phyloP scores from a whole-genome alignment of 306 rosid species.

The Castanea sativa region DNA sequence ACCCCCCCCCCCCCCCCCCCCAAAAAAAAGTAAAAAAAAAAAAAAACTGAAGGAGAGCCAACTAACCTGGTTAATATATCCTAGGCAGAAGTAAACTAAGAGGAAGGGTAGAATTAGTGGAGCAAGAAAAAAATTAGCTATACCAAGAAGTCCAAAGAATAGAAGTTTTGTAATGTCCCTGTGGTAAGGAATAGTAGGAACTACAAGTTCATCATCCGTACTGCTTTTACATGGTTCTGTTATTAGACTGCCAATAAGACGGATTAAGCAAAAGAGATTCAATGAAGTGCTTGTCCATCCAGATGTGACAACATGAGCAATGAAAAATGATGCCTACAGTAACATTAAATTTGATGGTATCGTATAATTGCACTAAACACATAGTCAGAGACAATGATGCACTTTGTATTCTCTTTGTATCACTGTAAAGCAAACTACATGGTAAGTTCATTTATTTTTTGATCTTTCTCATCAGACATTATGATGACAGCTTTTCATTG shows the following conservation, averaged over 20 bases:
- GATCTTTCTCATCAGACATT: no score
- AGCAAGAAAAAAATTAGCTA: slow-evolving; percentile 82
- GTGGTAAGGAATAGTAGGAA: slow-evolving; percentile 62
- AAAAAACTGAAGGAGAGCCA: slow-evolving; percentile 5
- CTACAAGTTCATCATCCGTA: slow-evolving; percentile 54
- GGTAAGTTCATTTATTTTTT: no score
- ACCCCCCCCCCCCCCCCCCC: neutral
- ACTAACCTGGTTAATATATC: slow-evolving; percentile 84
- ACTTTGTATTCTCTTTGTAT: slow-evolving; percentile 14
- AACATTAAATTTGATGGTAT: slow-evolving; percentile 3
- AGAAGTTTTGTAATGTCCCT: slow-evolving; percentile 73
- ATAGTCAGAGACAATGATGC: neutral
- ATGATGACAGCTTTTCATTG: no score
- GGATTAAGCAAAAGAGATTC: slow-evolving; percentile 70
- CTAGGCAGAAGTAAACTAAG: slow-evolving; percentile 69
- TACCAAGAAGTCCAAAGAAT: slow-evolving; percentile 91
- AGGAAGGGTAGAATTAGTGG: slow-evolving; percentile 92
- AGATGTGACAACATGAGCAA: slow-evolving; percentile 85
- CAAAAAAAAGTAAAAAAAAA: neutral
- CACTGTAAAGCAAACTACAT: neutral
- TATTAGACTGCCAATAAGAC: slow-evolving; percentile 51
- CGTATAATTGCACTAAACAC: neutral
- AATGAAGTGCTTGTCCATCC: slow-evolving; percentile 90
- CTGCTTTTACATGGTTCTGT: slow-evolving; percentile 46
- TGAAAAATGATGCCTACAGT: slow-evolving; percentile 84